Evolutionary conservation across 2,329 filamentous ascomycete species (phyloP).

Genomic region (Beauveria brongniartii): DNA sequence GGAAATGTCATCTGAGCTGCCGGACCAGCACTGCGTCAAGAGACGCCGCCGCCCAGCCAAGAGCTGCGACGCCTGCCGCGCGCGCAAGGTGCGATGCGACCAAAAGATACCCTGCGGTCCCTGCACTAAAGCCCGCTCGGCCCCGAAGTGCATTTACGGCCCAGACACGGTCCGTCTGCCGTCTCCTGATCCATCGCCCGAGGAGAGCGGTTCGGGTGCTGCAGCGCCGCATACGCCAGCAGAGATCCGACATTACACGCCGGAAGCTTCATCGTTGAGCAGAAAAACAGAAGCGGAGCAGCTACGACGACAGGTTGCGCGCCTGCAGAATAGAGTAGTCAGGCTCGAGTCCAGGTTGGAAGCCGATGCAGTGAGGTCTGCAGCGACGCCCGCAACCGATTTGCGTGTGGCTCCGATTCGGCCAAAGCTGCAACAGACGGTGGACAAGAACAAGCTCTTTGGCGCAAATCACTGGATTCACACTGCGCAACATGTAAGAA

Average conservation of each 20-base stretch:
- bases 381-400: background rate
- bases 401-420: background rate
- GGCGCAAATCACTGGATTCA: conserved; percentile 6
- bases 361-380: background rate
- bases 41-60: conserved; percentile 9
- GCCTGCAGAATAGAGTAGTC: background rate
- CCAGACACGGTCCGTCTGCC: background rate
- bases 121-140: background rate
- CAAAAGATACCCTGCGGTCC: conserved; percentile 1
- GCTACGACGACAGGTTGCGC: background rate
- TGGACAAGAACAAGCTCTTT: conserved; percentile 7
- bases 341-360: background rate
- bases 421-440: background rate
- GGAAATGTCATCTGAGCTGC: background rate
- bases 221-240: background rate
- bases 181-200: background rate
- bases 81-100: conserved; percentile 9
- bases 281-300: background rate
- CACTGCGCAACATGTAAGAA: background rate
- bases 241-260: background rate
- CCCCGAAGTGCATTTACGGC: conserved; percentile 2
- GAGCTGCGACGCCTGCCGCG: conserved; percentile 7
- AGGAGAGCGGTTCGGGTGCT: background rate
- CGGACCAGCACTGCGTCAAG: background rate
- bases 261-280: background rate